Evolutionary conservation across 2,329 filamentous ascomycete species (phyloP).

Genomic region (Cladophialophora carrionii): DNA sequence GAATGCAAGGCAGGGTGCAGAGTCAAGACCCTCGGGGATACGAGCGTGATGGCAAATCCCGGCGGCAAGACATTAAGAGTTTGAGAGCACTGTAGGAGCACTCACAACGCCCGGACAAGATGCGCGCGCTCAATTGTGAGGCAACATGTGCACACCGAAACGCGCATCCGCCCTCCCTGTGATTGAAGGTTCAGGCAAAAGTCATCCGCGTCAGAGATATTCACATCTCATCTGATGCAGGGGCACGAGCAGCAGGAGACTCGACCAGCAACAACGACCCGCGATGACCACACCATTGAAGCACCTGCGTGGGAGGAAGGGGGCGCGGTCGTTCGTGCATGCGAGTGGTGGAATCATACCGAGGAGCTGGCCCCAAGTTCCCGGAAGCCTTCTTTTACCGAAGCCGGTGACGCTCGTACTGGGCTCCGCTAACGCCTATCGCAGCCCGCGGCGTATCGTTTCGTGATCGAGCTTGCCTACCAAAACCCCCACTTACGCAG

Average conservation of each 20-base stretch:
- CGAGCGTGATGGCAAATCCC: slow-evolving; percentile 17
- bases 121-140: not conserved
- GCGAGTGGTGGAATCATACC: slow-evolving; percentile 1
- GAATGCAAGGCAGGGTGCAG: not conserved
- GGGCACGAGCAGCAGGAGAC: not conserved
- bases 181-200: slow-evolving; percentile 7
- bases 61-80: slow-evolving; percentile 3
- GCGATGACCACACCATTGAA: slow-evolving; percentile 1
- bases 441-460: not conserved
- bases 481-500: not conserved
- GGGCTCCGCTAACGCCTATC: not conserved
- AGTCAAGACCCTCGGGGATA: not conserved
- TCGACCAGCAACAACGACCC: not conserved
- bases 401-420: not conserved
- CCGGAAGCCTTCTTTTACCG: not conserved
- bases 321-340: not conserved
- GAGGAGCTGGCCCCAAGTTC: not conserved
- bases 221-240: slow-evolving; percentile 1
- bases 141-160: not conserved
- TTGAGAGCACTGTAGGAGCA: not conserved
- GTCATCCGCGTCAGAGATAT: slow-evolving; percentile 3
- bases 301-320: not conserved
- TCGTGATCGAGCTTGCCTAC: not conserved
- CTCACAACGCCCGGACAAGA: not conserved
- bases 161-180: not conserved